A percentile compares a stretch with the other conserved stretches of the same genome.
phyloP scores from a whole-genome alignment of 2,329 filamentous ascomycete species.

The Phyllosticta citrichinensis region DNA sequence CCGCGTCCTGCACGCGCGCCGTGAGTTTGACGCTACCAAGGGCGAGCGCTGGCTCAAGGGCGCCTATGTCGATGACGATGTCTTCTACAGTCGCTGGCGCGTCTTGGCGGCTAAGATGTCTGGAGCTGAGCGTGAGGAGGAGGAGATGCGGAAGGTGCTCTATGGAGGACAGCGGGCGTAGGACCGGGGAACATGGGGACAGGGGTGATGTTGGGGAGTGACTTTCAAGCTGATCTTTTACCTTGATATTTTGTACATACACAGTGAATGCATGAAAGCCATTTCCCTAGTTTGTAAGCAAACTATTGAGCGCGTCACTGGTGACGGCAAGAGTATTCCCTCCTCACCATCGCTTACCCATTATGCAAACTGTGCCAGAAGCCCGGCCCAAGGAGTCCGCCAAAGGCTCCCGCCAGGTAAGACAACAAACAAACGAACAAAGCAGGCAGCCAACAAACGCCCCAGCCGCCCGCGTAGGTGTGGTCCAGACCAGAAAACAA shows the following conservation, averaged over 20 bases:
- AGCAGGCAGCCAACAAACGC: background rate
- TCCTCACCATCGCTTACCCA: too few species aligned
- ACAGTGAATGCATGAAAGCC: background rate
- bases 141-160: background rate
- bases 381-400: too few species aligned
- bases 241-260: background rate
- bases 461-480: background rate
- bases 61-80: slow-evolving; percentile 66
- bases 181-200: background rate
- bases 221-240: background rate
- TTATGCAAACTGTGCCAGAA: too few species aligned
- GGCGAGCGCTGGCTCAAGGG: slow-evolving; percentile 77
- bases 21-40: slow-evolving; percentile 56
- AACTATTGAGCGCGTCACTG: too few species aligned
- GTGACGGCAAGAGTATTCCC: too few species aligned
- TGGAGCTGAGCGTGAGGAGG: background rate
- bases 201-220: background rate
- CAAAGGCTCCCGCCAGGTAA: too few species aligned
- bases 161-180: background rate
- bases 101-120: background rate
- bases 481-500: background rate
- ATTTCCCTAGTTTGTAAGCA: too few species aligned
- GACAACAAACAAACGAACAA: too few species aligned
- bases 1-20: slow-evolving; percentile 73
- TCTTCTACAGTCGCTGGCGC: slow-evolving; percentile 33